These are phyloP conservation scores for Amphicarpaea edgeworthii DNA, from an alignment of 306 rosid genomes.

Conservation along the genomic window DNA sequence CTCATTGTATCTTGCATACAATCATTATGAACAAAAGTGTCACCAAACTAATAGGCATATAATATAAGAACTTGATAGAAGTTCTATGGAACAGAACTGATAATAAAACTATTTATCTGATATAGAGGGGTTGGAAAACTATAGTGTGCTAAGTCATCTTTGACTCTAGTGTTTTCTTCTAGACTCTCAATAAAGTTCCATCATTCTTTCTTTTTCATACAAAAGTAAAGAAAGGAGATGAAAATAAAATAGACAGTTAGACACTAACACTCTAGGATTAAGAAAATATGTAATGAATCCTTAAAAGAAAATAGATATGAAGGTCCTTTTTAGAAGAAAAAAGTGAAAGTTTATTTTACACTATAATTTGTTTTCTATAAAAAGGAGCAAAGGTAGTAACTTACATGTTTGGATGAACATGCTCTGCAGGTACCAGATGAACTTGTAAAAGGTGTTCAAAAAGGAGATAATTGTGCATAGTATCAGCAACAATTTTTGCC, in stretches of 20 bases:
- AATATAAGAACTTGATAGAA: not conserved
- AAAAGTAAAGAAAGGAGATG: not conserved
- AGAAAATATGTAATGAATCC: not conserved
- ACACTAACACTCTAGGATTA: not conserved
- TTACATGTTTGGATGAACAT: constrained; percentile 83
- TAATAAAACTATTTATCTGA: constrained; percentile 5
- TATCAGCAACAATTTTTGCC: constrained; percentile 84
- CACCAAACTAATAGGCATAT: not conserved
- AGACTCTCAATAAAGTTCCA: not conserved
- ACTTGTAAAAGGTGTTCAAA: constrained; percentile 84
- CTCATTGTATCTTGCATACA: not conserved
- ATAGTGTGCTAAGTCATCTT: not conserved
- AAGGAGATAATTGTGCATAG: constrained; percentile 90
- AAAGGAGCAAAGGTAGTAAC: too few species aligned
- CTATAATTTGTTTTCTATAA: too few species aligned
- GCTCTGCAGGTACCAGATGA: constrained; percentile 67
- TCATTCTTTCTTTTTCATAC: not conserved
- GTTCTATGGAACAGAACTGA: not conserved
- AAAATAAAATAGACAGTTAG: not conserved
- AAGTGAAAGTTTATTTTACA: too few species aligned
- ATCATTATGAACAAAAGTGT: not conserved
- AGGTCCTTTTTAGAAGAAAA: too few species aligned
- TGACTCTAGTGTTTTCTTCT: not conserved
- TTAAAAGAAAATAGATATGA: not conserved
- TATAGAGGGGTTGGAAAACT: not conserved